Base-by-base conservation (phyloP, 2,329 filamentous ascomycete species). In the Gaeumannomyces sp. region DNA sequence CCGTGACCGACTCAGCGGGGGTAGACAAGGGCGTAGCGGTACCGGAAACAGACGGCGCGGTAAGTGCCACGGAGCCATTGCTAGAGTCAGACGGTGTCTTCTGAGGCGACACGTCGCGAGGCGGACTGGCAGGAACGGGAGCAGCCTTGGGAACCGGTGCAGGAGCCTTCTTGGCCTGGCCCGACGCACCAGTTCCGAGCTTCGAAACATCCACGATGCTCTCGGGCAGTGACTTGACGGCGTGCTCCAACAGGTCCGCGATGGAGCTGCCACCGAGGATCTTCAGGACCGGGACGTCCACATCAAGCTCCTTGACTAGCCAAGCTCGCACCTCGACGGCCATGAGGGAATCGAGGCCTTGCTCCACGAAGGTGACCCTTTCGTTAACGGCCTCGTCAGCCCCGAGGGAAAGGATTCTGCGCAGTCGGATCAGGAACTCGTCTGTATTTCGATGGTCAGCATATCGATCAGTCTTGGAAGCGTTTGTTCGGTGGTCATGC, bases 321-420 rank as follows among this genome's bases (percentile, higher is more conserved):
- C 59, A 60, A 10, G 59, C 31, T 22, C 59, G 28, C 11, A 60
- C 35, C 8, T 60, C 59, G n/a, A 60, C 59, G 25, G 59, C 59
- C 13, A 73, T 61, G 8, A 73, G 64, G 0, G 68, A 68, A 62
- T 72, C 69, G 33, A 67, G 61, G 45, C 71, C 71, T 5, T 69
- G 64, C 25, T 71, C 68, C 11, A 67, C 66, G 8, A 71, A 65
- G 1, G 65, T 59, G 0, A 61, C 57, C 13, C 66, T 62, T 13
- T 35, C 33, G 25, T 62, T 50, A 45, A 63, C 60, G 25, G 68
- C 68, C n/a, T 63, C 64, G 22, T 65, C 64, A 7, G 67, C 64
- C n/a, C 53, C 61, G 29, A 62, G 33, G 7, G 33, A 35, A 13
- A 35, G 33, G 33, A 35, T 35, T 10, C 11, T 60, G 29, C 68